A percentile compares a stretch with the other conserved stretches of the same genome.
Evolutionary conservation across 2,329 filamentous ascomycete species (phyloP).

Genomic region (Cercospora beticola): DNA sequence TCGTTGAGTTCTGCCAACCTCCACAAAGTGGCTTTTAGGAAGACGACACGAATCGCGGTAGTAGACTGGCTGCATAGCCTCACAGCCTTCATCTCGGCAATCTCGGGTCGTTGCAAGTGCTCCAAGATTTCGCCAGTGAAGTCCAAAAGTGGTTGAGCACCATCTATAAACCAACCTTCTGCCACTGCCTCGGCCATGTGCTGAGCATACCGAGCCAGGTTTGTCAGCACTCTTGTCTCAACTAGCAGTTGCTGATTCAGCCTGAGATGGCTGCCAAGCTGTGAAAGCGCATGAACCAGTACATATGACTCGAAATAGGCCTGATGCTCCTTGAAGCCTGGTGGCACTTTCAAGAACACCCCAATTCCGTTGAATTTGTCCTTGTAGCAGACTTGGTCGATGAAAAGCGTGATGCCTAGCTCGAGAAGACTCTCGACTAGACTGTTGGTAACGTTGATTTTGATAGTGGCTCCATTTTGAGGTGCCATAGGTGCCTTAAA

Average conservation of each 20-base stretch:
- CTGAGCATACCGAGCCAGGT: constrained; percentile 74
- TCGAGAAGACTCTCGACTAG: constrained; percentile 76
- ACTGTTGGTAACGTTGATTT: constrained; percentile 60
- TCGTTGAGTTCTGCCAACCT: constrained; percentile 81
- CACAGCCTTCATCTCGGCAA: constrained; percentile 79
- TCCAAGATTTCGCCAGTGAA: constrained; percentile 83
- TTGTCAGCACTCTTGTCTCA: constrained; percentile 82
- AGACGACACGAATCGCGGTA: constrained; percentile 69
- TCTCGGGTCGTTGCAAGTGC: constrained; percentile 80
- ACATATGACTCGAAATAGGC: constrained; percentile 93
- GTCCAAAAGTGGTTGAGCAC: constrained; percentile 78
- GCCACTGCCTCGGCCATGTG: constrained; percentile 89
- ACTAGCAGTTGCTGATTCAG: constrained; percentile 69
- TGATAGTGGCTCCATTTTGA: constrained; percentile 49
- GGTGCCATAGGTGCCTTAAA: constrained; percentile 64
- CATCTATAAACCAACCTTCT: constrained; percentile 94
- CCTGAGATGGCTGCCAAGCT: constrained; percentile 68
- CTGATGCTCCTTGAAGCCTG: constrained; percentile 91
- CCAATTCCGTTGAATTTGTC: constrained; percentile 91
- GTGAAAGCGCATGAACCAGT: constrained; percentile 70
- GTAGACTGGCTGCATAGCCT: constrained; percentile 87
- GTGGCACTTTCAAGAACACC: constrained; percentile 82
- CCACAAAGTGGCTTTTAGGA: constrained; percentile 76
- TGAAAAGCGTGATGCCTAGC: constrained; percentile 75
- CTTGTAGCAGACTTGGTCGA: constrained; percentile 78